Percentiles rank a stretch among this genome's conserved stretches.
Conservation (phyloP, 208 protist species). For the Acanthamoeba sp. region DNA sequence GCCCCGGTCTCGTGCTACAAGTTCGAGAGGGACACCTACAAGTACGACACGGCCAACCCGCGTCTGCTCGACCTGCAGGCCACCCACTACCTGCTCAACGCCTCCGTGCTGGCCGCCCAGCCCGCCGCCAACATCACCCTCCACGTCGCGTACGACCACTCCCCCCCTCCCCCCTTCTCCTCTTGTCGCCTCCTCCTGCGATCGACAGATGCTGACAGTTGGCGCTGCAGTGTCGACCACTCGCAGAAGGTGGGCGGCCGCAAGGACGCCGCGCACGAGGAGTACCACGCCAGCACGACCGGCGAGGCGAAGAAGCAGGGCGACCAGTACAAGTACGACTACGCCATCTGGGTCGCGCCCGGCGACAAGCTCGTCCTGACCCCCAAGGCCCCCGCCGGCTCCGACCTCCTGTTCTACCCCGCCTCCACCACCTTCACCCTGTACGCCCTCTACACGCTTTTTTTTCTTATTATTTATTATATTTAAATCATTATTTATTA, state of each 20-base stretch:
- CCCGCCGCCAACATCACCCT: slow-evolving; percentile 53
- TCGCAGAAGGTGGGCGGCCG: background rate
- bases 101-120: background rate
- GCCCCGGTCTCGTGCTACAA: slow-evolving; percentile 60
- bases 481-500: background rate
- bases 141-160: background rate
- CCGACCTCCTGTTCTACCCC: slow-evolving; percentile 71
- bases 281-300: background rate
- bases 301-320: background rate
- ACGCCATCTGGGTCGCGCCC: slow-evolving; percentile 16
- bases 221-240: background rate
- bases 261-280: slow-evolving; percentile 37
- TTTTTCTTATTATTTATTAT: background rate
- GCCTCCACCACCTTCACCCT: slow-evolving; percentile 11
- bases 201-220: background rate
- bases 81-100: slow-evolving; percentile 69
- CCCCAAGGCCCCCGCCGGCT: background rate
- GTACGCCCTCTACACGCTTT: background rate
- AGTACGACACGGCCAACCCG: slow-evolving; percentile 58
- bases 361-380: slow-evolving; percentile 41
- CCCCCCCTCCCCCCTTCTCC: background rate
- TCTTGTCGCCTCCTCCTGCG: background rate
- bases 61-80: slow-evolving; percentile 65
- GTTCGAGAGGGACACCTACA: slow-evolving; percentile 67
- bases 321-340: background rate